phyloP scores from a whole-genome alignment of 2,329 filamentous ascomycete species.

The Golovinomyces cichoracearum region DNA sequence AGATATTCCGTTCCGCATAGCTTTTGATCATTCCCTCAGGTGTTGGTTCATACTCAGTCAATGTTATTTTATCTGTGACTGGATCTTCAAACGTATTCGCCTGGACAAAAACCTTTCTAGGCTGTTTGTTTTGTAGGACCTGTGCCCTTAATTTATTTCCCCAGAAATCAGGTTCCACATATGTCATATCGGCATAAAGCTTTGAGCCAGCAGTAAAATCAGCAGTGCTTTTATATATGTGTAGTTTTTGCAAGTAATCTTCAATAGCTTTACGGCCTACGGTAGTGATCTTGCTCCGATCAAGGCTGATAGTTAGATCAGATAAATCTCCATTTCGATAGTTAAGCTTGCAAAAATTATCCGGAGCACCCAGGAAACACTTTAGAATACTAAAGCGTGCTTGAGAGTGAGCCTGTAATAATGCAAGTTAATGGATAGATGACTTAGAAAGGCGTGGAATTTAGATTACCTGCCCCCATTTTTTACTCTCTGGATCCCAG shows the following conservation, averaged over 20 bases:
- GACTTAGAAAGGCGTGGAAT: slow-evolving; percentile 2
- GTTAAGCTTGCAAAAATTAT: slow-evolving; percentile 62
- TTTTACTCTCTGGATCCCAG: slow-evolving; percentile 74
- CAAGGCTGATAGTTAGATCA: slow-evolving; percentile 57
- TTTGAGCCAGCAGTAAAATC: slow-evolving; percentile 52
- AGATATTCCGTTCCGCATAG: slow-evolving; percentile 34
- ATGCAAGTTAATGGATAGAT: neutral
- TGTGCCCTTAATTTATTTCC: slow-evolving; percentile 52
- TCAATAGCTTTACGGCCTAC: slow-evolving; percentile 61
- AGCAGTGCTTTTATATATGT: slow-evolving; percentile 77
- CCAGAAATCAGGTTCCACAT: slow-evolving; percentile 61
- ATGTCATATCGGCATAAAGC: slow-evolving; percentile 64
- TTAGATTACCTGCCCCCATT: slow-evolving; percentile 52
- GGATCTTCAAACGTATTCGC: slow-evolving; percentile 58
- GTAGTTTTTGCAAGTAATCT: slow-evolving; percentile 67
- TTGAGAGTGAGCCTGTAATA: slow-evolving; percentile 43
- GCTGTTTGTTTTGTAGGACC: slow-evolving; percentile 52
- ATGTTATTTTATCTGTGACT: slow-evolving; percentile 38
- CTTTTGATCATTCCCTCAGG: slow-evolving; percentile 62
- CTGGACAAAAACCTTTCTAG: slow-evolving; percentile 80
- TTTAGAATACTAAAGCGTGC: slow-evolving; percentile 70
- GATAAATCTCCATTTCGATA: slow-evolving; percentile 44
- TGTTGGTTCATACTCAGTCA: slow-evolving; percentile 70
- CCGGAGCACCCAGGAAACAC: slow-evolving; percentile 64
- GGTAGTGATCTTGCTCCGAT: slow-evolving; percentile 64